Base-by-base conservation (phyloP, 116 monocot genomes). In the Cymodocea nodosa region DNA sequence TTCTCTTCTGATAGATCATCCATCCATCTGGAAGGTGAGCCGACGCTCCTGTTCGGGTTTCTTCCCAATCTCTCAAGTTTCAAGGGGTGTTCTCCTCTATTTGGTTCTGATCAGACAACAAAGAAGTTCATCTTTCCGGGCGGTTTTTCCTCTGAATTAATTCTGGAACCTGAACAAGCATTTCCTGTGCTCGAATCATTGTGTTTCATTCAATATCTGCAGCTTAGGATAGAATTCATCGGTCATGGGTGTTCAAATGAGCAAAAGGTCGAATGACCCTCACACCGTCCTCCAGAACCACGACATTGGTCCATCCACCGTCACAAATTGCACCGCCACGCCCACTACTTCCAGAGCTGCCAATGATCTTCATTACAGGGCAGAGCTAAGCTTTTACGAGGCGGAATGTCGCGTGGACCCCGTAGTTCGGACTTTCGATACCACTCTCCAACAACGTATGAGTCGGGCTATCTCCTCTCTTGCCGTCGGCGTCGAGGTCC, bases 381-480 rank as follows among this genome's bases (percentile, higher is more conserved):
- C 65, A 9, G 85, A 80, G 56, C 76, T 87, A 55, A 85, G 57
- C 78, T 87, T 84, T 15, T 92, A 92, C 77, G 74, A 69, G 70
- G 70, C 72, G n/a, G 87, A 74, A 13, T 91, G 90, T 73, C 67
- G 25, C 9, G 53, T 57, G 18, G 90, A 91, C 58, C 90, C 90
- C 5, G 77, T 77, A 50, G 60, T 91, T n/a, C 76, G 64, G 40
- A 70, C 72, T 63, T 85, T 92, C 74, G 92, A 92, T 72, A 63
- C 78, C 34, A 76, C 78, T 37, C 81, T 92, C 20, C 92, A 83
- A 52, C 62, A 64, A 71, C 76, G 87, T 53, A 92, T 82, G 58
- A 92, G 74, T 74, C 87, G 79, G 17, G 87, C 73, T 23, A 74
- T 92, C 72, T 84, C 87, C 63, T 80, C 75, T 56, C 76, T 92